These are phyloP conservation scores for Sphenostylis stenocarpa DNA, from an alignment of 306 rosid species.

Conservation along the genomic window DNA sequence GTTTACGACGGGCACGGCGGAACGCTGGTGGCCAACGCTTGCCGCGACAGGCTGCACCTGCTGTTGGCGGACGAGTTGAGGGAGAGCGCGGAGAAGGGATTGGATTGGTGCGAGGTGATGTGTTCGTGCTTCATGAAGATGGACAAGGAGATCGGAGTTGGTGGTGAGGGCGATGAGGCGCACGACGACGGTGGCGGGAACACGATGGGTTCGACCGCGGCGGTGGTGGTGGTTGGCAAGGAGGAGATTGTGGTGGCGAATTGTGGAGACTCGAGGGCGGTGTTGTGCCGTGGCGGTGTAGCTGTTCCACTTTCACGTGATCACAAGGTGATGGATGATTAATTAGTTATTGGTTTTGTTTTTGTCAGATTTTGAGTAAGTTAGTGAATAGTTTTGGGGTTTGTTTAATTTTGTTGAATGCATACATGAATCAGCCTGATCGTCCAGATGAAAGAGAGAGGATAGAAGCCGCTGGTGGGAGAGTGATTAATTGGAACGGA, in stretches of 20 bases:
- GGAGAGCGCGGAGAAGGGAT: neutral
- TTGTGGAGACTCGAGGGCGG: constrained; percentile 68
- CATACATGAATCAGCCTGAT: constrained; percentile 44
- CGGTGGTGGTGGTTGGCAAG: constrained; percentile 50
- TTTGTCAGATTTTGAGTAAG: neutral
- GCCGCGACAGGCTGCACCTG: constrained; percentile 59
- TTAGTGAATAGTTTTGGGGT: neutral
- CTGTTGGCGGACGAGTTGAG: constrained; percentile 52
- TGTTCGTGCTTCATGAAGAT: constrained; percentile 53
- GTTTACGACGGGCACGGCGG: constrained; percentile 76
- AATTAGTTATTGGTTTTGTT: neutral
- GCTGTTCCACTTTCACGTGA: constrained; percentile 64
- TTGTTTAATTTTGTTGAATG: neutral
- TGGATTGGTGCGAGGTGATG: constrained; percentile 58
- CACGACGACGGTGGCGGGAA: neutral
- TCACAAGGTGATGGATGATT: constrained; percentile 46
- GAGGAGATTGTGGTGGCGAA: constrained; percentile 60
- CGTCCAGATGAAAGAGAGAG: constrained; percentile 59
- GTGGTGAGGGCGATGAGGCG: neutral
- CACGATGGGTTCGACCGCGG: constrained; percentile 59
- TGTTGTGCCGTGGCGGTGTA: constrained; percentile 49
- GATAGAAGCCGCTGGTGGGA: constrained; percentile 70
- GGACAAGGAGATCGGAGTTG: constrained; percentile 51
- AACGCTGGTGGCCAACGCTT: constrained; percentile 52
- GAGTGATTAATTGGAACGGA: constrained; percentile 55